Evolutionary conservation across 768 basidiomycete species (phyloP), one percentile per base, ranked within the genome.

Genomic region (Fistulinella prunicolor): DNA sequence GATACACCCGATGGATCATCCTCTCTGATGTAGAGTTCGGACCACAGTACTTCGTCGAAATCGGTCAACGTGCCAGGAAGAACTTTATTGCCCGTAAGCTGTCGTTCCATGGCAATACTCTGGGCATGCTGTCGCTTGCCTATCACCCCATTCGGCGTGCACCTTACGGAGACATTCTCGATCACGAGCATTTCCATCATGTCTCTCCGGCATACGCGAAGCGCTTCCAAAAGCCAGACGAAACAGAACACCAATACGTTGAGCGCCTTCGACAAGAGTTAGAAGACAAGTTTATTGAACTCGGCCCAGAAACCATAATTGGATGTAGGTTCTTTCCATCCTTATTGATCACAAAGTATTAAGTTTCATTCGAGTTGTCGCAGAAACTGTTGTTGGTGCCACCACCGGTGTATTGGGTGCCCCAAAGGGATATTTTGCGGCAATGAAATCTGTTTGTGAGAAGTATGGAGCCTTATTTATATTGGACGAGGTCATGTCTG

Each of bases 401-500:
- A 85, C 88, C 1, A 84, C 85, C 3, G 93, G 91, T 22, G 83
- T 78, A 29, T 73, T 91, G 1, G 65, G 83, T 29, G 81, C 89
- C 6, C 89, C 90, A 0, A 85, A 84, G 54, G 91, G 91, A 2
- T 94, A 94, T 64, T 86, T 94, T 60, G 80, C 80, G 64, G 86
- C 86, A 8, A 87, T 91, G 82, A 89, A 85, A 57, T 82, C 83
- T 10, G 85, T 90, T 17, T 89, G 87, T 55, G 78, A 86, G 32
- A 89, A 85, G 66, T 85, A 77, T 56, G 85, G 75, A 34, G 74
- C 61, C 35, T 67, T 95, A 16, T 85, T 93, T 65, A 89, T 94
- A 35, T 76, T 93, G 29, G 93, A 95, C 59, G 93, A 94, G 68
- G 87, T 93, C 38, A 93, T 94, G 91, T 82, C 84, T 61, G 90